A percentile compares a stretch with the other conserved stretches of the same genome.
Conservation (phyloP, 2,329 filamentous ascomycete genomes). For the Magnaporthiopsis rhizophila region DNA sequence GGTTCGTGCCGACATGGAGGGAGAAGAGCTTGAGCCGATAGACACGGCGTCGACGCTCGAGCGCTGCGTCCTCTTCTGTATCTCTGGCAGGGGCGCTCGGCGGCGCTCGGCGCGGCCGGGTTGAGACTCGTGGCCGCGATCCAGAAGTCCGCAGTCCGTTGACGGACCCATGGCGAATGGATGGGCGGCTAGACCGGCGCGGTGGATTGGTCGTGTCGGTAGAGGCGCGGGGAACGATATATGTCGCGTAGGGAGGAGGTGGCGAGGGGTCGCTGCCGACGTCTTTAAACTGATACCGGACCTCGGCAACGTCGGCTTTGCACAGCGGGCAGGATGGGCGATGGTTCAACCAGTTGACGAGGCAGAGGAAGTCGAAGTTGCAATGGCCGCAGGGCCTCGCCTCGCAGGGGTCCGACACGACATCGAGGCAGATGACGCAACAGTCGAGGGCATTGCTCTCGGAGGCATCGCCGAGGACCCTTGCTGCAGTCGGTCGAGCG, state of each 20-base stretch:
- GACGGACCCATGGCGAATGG: not conserved
- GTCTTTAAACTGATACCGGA: constrained; percentile 57
- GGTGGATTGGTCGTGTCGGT: not conserved
- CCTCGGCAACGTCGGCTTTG: constrained; percentile 45
- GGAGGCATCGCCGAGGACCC: too few species aligned
- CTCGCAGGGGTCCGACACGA: constrained; percentile 62
- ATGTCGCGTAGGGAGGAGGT: not conserved
- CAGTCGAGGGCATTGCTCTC: constrained; percentile 22
- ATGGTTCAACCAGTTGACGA: constrained; percentile 57
- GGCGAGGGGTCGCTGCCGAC: constrained; percentile 15
- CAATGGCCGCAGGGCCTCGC: constrained; percentile 70
- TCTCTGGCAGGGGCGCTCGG: constrained; percentile 12
- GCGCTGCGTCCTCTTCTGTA: constrained; percentile 10
- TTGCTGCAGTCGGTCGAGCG: constrained; percentile 14
- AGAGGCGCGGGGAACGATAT: constrained; percentile 26
- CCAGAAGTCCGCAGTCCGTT: not conserved
- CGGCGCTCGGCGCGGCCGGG: not conserved
- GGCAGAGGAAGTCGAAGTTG: constrained; percentile 79
- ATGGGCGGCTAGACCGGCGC: not conserved
- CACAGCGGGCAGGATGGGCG: constrained; percentile 69
- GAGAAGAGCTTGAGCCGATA: constrained; percentile 69
- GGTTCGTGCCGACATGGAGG: constrained; percentile 74
- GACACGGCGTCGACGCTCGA: constrained; percentile 59
- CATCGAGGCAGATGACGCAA: constrained; percentile 84
- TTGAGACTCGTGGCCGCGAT: not conserved